Evolutionary conservation across 441 rosid genomes (phyloP).

Genomic region (Francoa sonchifolia): DNA sequence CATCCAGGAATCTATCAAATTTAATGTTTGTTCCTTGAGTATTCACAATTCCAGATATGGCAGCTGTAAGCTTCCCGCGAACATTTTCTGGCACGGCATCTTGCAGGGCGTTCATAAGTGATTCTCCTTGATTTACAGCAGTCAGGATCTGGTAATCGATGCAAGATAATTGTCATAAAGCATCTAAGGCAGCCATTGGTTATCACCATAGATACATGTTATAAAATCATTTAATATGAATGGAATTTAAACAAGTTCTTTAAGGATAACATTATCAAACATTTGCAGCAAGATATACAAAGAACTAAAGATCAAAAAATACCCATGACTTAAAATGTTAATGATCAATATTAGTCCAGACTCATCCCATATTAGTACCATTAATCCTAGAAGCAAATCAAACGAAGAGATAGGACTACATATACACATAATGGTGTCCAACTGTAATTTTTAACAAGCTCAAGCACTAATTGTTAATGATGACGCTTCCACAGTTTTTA

Average conservation of each 20-base stretch:
- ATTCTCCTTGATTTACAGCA: constrained; percentile 86
- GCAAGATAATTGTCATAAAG: constrained; percentile 17
- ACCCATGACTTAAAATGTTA: not conserved
- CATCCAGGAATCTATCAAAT: constrained; percentile 30
- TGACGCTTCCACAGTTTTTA: too few species aligned
- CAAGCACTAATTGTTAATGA: too few species aligned
- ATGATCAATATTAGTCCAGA: too few species aligned
- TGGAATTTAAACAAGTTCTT: not conserved
- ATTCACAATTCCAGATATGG: constrained; percentile 54
- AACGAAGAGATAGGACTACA: too few species aligned
- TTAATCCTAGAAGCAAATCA: too few species aligned
- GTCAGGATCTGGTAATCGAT: constrained; percentile 55
- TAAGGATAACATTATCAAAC: not conserved
- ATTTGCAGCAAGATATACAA: not conserved
- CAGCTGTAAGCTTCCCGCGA: constrained; percentile 61
- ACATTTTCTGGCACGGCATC: constrained; percentile 94
- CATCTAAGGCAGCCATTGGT: too few species aligned
- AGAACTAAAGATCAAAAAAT: not conserved
- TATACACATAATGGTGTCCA: too few species aligned
- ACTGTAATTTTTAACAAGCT: too few species aligned
- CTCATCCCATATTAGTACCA: too few species aligned
- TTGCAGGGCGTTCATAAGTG: constrained; percentile 71
- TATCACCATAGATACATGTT: not conserved
- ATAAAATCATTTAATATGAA: not conserved
- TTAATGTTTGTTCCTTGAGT: constrained; percentile 44